Evolutionary conservation across 2,329 filamentous ascomycete genomes (phyloP).

Genomic region (Fusarium domesticum): DNA sequence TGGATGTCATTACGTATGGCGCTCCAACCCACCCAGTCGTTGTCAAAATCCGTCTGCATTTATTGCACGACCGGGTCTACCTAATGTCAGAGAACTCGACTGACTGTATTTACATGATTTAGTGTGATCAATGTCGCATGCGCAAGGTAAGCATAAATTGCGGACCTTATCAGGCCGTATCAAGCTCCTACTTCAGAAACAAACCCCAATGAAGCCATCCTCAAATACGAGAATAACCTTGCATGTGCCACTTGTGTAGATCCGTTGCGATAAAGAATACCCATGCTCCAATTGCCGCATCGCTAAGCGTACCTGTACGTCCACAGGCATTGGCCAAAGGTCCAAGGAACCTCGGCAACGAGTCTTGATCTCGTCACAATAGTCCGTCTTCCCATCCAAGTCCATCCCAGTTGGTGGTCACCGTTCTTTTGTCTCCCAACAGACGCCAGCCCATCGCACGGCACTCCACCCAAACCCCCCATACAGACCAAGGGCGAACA

Average conservation of each 20-base stretch:
- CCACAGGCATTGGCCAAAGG: conserved; percentile 52
- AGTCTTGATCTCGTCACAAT: conserved; percentile 59
- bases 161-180: neutral
- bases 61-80: neutral
- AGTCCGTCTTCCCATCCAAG: conserved; percentile 40
- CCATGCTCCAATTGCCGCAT: conserved; percentile 58
- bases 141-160: conserved; percentile 37
- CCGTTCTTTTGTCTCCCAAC: neutral
- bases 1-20: neutral
- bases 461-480: neutral
- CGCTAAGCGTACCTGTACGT: conserved; percentile 52
- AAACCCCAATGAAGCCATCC: too few species aligned
- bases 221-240: too few species aligned
- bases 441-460: neutral
- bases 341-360: conserved; percentile 54
- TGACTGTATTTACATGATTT: conserved; percentile 7
- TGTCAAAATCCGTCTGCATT: neutral
- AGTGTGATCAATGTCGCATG: conserved; percentile 47
- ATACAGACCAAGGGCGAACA: conserved; percentile 7
- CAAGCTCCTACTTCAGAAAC: neutral
- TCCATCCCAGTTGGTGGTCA: neutral
- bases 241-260: too few species aligned
- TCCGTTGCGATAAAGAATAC: conserved; percentile 57
- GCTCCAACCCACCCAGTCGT: neutral
- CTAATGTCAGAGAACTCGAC: neutral